Evolutionary conservation across 179 eudicot species (phyloP), one percentile per base, ranked within the genome.

Genomic region (Silene vulgaris): DNA sequence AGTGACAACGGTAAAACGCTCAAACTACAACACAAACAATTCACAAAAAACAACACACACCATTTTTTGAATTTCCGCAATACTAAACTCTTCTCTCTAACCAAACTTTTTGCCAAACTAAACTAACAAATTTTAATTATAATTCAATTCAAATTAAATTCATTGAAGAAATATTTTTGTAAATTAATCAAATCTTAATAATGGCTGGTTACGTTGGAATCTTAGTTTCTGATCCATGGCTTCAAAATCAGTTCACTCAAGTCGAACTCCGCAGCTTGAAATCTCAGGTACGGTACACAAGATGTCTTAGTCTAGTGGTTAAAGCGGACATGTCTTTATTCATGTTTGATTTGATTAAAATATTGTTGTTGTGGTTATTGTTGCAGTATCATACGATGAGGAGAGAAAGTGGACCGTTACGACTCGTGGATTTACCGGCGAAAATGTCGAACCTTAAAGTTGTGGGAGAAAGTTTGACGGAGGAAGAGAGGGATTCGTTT

Each of bases 141-240:
- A 20, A 69, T 45, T 11, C 20, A 45, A 8, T 66, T 5, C 32
- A 30, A 45, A 8, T 66, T 5, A 66, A 30, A n/a, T 64, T 28
- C 12, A 29, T 26, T 29, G 1, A 13, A 12, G n/a, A 12, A 63
- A 63, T 0, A 3, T 37, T 6, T 23, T 65, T 23, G 26, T 23
- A 0, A 48, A 0, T 77, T 29, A 1, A 37, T 37, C 6, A 8
- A 40, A 40, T 8, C 48, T 40, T 60, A 79, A 89, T 92, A 3
- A 35, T 35, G 97, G 90, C 97, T 56, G 99, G 91, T 29, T 96
- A 92, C 71, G 86, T 88, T 2, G 99, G 97, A 16, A 89, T 96
- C 54, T 71, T 96, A 71, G 95, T 91, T 3, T 96, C 99, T 74
- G 99, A 96, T 93, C 97, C 97, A 84, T 90, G 99, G 99, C 89